phyloP scores from a whole-genome alignment of 208 protist species.

The Angomonas ambiguus region DNA sequence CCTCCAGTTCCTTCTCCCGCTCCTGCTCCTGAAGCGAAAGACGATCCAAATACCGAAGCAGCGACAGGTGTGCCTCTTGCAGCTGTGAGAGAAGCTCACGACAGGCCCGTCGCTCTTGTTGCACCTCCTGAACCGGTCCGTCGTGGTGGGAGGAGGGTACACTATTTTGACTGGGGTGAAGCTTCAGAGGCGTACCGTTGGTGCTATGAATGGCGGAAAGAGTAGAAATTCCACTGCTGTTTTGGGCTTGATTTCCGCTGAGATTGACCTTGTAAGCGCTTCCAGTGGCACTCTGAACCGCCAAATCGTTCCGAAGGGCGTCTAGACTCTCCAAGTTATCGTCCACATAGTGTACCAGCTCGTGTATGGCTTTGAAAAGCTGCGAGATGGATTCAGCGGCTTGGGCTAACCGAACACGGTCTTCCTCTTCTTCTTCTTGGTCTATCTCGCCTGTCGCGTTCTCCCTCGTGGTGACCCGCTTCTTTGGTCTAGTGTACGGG shows the following conservation, averaged over 20 bases:
- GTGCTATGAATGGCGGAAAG: neutral
- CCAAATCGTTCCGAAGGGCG: slow-evolving; percentile 45
- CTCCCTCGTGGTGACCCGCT: slow-evolving; percentile 1
- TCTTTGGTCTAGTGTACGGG: no score
- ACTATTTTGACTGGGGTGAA: neutral
- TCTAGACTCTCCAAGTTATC: slow-evolving; percentile 64
- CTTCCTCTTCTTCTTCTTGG: slow-evolving; percentile 23
- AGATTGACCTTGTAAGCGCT: no score
- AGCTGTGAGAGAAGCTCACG: neutral
- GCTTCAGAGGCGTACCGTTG: neutral
- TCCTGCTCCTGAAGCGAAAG: neutral
- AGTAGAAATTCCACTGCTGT: neutral
- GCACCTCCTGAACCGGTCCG: no score
- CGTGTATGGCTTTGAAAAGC: slow-evolving; percentile 50
- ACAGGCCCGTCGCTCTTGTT: slow-evolving; percentile 2
- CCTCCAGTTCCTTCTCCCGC: neutral
- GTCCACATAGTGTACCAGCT: slow-evolving; percentile 58
- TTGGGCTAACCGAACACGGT: neutral
- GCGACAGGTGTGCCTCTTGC: neutral
- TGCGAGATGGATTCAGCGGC: slow-evolving; percentile 24
- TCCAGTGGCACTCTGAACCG: no score
- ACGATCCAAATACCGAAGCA: neutral
- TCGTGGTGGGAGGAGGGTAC: no score
- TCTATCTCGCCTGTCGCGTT: neutral
- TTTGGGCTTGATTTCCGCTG: no score